Conservation (phyloP, 2,329 filamentous ascomycete genomes). For the Ophioceras dolichostomum region DNA sequence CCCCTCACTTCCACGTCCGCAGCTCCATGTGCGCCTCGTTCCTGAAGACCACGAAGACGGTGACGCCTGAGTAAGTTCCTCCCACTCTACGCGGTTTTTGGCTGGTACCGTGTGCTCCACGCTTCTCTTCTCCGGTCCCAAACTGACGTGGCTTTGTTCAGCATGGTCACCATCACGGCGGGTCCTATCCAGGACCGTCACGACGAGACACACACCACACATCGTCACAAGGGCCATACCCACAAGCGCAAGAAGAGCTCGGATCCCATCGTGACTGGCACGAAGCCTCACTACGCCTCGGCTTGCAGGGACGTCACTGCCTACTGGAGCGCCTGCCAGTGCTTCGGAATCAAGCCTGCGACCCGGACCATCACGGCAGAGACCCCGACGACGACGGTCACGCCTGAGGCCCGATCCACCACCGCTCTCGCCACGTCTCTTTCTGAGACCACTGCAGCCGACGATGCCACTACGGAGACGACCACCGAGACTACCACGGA, state of each 20-base stretch:
- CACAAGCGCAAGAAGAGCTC: not conserved
- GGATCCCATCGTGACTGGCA: not conserved
- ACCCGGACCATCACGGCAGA: constrained; percentile 5
- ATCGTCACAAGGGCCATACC: not conserved
- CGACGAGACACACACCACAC: no score
- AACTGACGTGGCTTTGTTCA: not conserved
- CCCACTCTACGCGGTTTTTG: not conserved
- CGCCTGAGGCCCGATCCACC: no score
- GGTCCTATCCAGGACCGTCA: not conserved
- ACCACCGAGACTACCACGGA: no score
- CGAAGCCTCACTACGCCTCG: constrained; percentile 7
- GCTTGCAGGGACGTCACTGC: constrained; percentile 5
- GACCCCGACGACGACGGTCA: constrained; percentile 1
- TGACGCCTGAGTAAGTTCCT: constrained; percentile 2
- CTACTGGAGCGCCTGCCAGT: constrained; percentile 11
- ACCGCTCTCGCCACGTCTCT: no score
- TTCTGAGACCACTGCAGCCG: no score
- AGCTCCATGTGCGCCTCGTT: constrained; percentile 5
- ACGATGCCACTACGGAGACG: no score
- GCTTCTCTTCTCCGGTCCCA: not conserved
- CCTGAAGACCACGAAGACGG: constrained; percentile 3
- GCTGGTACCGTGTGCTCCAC: no score
- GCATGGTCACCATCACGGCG: not conserved
- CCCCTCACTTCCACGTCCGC: constrained; percentile 2
- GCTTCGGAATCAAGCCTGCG: constrained; percentile 8